These are phyloP conservation scores for Phialophora tarda DNA, from an alignment of 2,329 filamentous ascomycete species.

Conservation along the genomic window DNA sequence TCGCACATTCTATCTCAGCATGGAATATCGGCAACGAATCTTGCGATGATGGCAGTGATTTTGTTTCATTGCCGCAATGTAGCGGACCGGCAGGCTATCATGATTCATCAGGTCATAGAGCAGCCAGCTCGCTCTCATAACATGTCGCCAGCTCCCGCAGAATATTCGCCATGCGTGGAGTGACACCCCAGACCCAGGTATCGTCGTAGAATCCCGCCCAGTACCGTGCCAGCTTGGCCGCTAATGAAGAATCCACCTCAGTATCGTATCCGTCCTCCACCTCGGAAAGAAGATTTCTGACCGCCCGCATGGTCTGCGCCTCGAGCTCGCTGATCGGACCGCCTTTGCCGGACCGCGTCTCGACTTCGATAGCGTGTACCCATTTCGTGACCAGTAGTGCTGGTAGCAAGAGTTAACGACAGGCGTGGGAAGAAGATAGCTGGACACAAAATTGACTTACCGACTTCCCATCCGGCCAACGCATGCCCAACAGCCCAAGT, in stretches of 20 bases:
- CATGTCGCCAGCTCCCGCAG: constrained; percentile 36
- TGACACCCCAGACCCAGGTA: constrained; percentile 42
- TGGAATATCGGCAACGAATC: background rate
- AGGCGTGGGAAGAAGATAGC: background rate
- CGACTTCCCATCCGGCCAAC: constrained; percentile 44
- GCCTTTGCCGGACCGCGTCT: constrained; percentile 22
- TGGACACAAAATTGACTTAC: constrained; percentile 32
- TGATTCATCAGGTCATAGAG: constrained; percentile 4
- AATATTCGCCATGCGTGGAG: constrained; percentile 38
- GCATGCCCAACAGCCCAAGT: constrained; percentile 46
- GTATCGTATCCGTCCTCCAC: constrained; percentile 38
- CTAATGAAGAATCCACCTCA: constrained; percentile 32
- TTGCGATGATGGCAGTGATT: background rate
- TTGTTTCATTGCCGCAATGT: background rate
- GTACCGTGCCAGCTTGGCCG: constrained; percentile 42
- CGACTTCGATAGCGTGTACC: constrained; percentile 43
- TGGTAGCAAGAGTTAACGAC: constrained; percentile 22
- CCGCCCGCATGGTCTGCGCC: constrained; percentile 39
- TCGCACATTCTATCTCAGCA: background rate
- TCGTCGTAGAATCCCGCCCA: constrained; percentile 43
- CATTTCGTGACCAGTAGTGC: constrained; percentile 45
- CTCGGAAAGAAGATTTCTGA: constrained; percentile 40
- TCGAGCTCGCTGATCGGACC: constrained; percentile 38
- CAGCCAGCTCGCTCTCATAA: constrained; percentile 31
- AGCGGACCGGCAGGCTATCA: background rate